Percentiles rank a stretch among this genome's conserved stretches.
phyloP scores from a whole-genome alignment of 768 basidiomycete species.

The Lactifluus subvellereus region DNA sequence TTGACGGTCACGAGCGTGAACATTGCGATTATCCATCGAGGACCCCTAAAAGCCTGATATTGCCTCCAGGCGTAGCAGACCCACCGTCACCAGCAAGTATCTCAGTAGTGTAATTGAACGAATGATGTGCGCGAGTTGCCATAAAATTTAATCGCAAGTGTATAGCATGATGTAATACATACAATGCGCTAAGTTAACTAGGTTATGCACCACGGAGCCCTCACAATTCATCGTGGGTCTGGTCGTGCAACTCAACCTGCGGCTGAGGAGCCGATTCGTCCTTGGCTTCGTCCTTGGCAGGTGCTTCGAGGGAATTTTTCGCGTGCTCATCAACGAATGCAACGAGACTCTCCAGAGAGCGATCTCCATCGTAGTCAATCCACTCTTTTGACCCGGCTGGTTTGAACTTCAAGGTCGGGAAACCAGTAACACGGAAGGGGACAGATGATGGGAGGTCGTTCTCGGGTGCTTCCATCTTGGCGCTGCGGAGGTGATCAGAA shows the following conservation, averaged over 20 bases:
- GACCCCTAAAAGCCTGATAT: not conserved
- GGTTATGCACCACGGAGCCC: not conserved
- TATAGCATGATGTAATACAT: conserved; percentile 3
- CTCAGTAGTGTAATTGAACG: no score
- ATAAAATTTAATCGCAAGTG: not conserved
- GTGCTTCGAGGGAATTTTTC: conserved; percentile 60
- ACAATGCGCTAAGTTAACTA: not conserved
- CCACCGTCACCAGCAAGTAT: no score
- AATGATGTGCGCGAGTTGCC: no score
- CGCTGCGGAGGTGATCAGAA: conserved; percentile 41
- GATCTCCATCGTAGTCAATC: conserved; percentile 90
- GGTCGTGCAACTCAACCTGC: conserved; percentile 25
- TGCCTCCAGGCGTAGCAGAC: no score
- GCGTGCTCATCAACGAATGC: conserved; percentile 79
- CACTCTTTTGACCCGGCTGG: conserved; percentile 81
- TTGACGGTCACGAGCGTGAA: not conserved
- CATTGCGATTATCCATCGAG: not conserved
- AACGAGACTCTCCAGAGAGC: conserved; percentile 78
- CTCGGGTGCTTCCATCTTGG: conserved; percentile 94
- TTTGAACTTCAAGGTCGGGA: conserved; percentile 98
- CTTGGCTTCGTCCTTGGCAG: conserved; percentile 25
- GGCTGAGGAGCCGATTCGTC: conserved; percentile 28
- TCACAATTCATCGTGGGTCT: conserved; percentile 25
- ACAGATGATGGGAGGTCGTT: conserved; percentile 91
- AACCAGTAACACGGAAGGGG: conserved; percentile 80